Evolutionary conservation across 129 eudicot genomes (phyloP).

Genomic region (Artemisia argyi): DNA sequence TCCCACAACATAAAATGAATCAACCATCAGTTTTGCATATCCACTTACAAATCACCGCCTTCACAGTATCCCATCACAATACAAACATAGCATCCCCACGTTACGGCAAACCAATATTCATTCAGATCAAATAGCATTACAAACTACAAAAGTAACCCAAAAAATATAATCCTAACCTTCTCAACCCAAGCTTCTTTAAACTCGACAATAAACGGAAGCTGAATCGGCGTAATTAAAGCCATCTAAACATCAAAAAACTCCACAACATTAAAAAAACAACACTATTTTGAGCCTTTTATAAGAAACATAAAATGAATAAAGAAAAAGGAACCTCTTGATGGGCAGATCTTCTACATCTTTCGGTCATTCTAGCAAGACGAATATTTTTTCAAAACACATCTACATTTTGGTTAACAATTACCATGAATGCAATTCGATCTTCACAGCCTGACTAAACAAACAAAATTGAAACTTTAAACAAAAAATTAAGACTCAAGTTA

Average conservation of each 20-base stretch:
- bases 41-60: conserved; percentile 98
- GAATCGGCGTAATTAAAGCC: conserved; percentile 94
- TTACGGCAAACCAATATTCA: neutral
- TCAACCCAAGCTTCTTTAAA: conserved; percentile 99
- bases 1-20: neutral
- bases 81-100: conserved; percentile 97
- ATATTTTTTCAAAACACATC: conserved; percentile 96
- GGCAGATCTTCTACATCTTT: conserved; percentile 97
- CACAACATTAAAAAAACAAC: conserved; percentile 15
- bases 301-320: neutral
- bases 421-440: rapidly evolving
- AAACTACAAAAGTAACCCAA: neutral
- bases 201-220: conserved; percentile 93
- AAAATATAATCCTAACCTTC: conserved; percentile 50
- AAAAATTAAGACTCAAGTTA: too few species aligned
- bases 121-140: conserved; percentile 6
- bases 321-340: conserved; percentile 76
- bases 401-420: neutral
- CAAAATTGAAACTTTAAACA: too few species aligned
- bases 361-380: conserved; percentile 97
- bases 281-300: neutral
- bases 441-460: too few species aligned
- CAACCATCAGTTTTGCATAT: neutral
- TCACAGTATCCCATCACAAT: conserved; percentile 97
- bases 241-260: conserved; percentile 50